phyloP scores from a whole-genome alignment of 176 grass and related monocot species.

The Raddia distichophylla region DNA sequence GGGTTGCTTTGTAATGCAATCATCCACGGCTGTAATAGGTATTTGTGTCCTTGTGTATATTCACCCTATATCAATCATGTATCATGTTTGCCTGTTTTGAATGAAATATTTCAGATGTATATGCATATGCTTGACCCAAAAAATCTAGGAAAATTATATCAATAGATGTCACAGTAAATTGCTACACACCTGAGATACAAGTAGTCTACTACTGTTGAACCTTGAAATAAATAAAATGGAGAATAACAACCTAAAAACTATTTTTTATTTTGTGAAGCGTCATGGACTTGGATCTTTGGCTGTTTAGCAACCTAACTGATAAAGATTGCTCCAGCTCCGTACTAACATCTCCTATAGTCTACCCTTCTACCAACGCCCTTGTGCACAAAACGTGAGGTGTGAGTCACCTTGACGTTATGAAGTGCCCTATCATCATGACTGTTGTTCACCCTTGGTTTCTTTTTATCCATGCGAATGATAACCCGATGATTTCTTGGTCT shows the following conservation, averaged over 20 bases:
- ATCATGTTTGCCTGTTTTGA: slow-evolving; percentile 5
- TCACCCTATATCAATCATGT: background rate
- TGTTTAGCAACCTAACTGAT: background rate
- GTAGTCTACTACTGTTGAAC: background rate
- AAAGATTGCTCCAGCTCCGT: background rate
- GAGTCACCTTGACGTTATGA: slow-evolving; percentile 52
- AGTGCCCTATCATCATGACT: slow-evolving; percentile 26
- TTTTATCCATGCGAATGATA: slow-evolving; percentile 35
- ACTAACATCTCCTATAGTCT: slow-evolving; percentile 33
- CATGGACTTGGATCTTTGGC: background rate
- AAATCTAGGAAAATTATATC: slow-evolving; percentile 37
- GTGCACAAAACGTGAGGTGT: slow-evolving; percentile 54
- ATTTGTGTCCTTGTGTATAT: slow-evolving; percentile 49
- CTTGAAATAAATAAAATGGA: background rate
- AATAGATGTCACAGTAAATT: background rate
- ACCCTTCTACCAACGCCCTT: slow-evolving; percentile 45
- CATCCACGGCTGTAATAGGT: background rate
- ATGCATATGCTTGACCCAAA: slow-evolving; percentile 13
- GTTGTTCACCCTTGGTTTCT: slow-evolving; percentile 12
- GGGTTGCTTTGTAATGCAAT: background rate
- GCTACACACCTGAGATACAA: slow-evolving; percentile 12
- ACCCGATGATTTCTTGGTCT: slow-evolving; percentile 44
- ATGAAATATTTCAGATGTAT: slow-evolving; percentile 27
- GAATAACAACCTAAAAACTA: background rate
- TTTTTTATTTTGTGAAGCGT: background rate